Evolutionary conservation across 495 filamentous ascomycete genomes (phyloP).

Genomic region (Annulohypoxylon bovei): DNA sequence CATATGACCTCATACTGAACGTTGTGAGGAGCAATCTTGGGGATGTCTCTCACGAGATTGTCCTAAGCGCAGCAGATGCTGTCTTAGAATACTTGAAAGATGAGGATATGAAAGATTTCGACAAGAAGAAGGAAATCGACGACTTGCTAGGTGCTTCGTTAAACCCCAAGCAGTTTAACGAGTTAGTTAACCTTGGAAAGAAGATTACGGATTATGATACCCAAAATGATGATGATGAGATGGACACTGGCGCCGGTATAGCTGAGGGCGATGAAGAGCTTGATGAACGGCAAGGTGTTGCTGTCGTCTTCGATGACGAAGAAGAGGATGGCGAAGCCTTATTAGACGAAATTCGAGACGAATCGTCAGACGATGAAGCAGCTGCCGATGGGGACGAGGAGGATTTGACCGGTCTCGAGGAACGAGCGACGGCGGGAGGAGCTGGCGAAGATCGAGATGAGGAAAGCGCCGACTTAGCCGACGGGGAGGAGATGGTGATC

Average conservation of each 20-base stretch:
- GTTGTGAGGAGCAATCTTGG: constrained; percentile 89
- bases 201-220: constrained; percentile 99
- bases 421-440: constrained; percentile 63
- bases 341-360: constrained; percentile 83
- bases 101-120: constrained; percentile 94
- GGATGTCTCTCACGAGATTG: constrained; percentile 90
- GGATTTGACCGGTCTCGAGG: constrained; percentile 66
- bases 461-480: constrained; percentile 59
- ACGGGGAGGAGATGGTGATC: constrained; percentile 82
- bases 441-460: constrained; percentile 62
- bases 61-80: constrained; percentile 94
- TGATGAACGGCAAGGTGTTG: constrained; percentile 94
- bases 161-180: constrained; percentile 93
- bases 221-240: constrained; percentile 94
- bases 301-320: constrained; percentile 94
- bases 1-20: constrained; percentile 95
- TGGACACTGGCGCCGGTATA: constrained; percentile 71
- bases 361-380: constrained; percentile 81
- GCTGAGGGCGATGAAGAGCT: constrained; percentile 72
- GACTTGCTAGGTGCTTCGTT: constrained; percentile 86
- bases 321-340: constrained; percentile 88
- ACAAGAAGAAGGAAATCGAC: constrained; percentile 98
- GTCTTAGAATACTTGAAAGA: constrained; percentile 92
- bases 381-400: constrained; percentile 69
- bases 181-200: constrained; percentile 95